Conservation (phyloP, 192 early-diverging fungal genomes). For the Kappamyces sp. region DNA sequence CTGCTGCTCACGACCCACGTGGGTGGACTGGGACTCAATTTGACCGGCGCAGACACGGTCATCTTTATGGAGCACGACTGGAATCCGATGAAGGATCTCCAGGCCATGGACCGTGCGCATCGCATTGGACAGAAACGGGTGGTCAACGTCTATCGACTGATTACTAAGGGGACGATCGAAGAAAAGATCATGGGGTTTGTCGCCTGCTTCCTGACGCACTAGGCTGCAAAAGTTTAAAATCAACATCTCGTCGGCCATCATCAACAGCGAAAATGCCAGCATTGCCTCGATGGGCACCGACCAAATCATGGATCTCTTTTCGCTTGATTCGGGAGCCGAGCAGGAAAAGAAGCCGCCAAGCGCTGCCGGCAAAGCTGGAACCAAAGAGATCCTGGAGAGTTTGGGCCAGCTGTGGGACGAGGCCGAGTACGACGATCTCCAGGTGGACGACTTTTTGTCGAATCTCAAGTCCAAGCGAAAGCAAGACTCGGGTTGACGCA, state of each 20-base stretch:
- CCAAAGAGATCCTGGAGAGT: constrained; percentile 67
- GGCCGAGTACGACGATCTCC: constrained; percentile 50
- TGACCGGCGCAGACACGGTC: constrained; percentile 99
- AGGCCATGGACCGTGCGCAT: constrained; percentile 99
- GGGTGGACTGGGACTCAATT: constrained; percentile 92
- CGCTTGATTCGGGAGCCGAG: constrained; percentile 52
- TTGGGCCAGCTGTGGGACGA: constrained; percentile 89
- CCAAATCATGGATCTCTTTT: constrained; percentile 91
- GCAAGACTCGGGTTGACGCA: background rate
- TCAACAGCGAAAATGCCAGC: constrained; percentile 94
- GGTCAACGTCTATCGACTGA: constrained; percentile 96
- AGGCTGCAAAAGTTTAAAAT: constrained; percentile 96
- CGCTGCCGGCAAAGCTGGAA: constrained; percentile 51
- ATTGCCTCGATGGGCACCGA: constrained; percentile 93
- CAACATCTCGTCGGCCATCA: constrained; percentile 90
- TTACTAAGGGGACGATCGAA: constrained; percentile 94
- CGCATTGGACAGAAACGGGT: constrained; percentile 95
- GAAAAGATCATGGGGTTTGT: constrained; percentile 98
- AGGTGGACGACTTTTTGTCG: constrained; percentile 30
- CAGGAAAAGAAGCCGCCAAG: constrained; percentile 29
- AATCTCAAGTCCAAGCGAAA: constrained; percentile 22
- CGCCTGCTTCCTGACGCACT: constrained; percentile 4
- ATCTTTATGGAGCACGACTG: constrained; percentile 99
- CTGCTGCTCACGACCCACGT: constrained; percentile 93
- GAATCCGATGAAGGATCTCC: constrained; percentile 98